A percentile compares a stretch with the other conserved stretches of the same genome.
Conservation (phyloP, 2,329 filamentous ascomycete genomes). For the Phyllosticta citribraziliensis region DNA sequence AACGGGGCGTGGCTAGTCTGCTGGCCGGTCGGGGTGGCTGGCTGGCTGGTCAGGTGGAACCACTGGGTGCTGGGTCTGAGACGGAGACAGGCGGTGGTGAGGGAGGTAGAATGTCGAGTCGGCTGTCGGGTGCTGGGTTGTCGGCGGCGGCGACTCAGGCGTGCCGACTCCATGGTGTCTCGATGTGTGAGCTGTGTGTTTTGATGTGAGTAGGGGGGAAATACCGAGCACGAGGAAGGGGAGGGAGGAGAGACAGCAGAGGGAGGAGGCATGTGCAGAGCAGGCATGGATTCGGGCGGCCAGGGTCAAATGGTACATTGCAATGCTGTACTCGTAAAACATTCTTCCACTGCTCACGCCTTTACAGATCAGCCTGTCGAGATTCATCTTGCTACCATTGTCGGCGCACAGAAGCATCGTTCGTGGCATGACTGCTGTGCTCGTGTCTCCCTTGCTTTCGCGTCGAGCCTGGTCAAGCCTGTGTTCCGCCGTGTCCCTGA, state of each 20-base stretch:
- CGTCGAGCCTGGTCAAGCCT: not conserved
- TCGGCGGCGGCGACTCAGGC: not conserved
- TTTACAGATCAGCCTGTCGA: not conserved
- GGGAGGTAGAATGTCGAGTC: not conserved
- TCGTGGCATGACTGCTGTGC: not conserved
- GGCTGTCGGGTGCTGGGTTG: not conserved
- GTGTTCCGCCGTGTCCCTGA: not conserved
- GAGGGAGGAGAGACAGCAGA: not conserved
- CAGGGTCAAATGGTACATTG: too few relatives aligned
- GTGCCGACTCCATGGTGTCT: not conserved
- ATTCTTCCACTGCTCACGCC: not conserved
- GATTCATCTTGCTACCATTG: not conserved
- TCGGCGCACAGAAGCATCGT: not conserved
- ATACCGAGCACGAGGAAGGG: not conserved
- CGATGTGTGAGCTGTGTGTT: not conserved
- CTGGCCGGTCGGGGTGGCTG: not conserved
- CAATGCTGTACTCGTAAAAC: not conserved
- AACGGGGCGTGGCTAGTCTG: not conserved
- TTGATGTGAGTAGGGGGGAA: not conserved
- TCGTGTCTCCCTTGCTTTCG: not conserved
- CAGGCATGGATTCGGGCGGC: too few relatives aligned
- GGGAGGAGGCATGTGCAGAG: not conserved
- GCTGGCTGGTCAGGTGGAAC: not conserved
- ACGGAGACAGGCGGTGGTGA: not conserved
- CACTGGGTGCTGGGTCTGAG: not conserved